phyloP scores from a whole-genome alignment of 768 basidiomycete genomes.

The Neoboletus brunneissimus region DNA sequence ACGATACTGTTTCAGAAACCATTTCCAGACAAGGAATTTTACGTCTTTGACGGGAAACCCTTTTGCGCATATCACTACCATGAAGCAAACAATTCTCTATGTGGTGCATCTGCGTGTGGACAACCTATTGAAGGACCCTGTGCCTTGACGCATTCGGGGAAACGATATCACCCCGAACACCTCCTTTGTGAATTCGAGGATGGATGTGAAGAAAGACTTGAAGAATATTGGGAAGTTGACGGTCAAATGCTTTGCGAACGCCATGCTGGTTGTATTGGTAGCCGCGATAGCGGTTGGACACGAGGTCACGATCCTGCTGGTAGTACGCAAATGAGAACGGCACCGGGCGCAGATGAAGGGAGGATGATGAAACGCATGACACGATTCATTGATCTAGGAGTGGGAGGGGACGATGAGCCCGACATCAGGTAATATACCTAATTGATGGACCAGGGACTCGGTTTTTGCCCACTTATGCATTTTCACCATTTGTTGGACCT shows the following conservation, averaged over 20 bases:
- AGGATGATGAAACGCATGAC: conserved; percentile 77
- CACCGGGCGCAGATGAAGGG: conserved; percentile 33
- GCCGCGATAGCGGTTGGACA: conserved; percentile 24
- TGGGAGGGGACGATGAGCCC: conserved; percentile 27
- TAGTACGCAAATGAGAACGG: conserved; percentile 6
- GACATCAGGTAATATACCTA: conserved; percentile 33
- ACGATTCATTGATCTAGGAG: conserved; percentile 69
- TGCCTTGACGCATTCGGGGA: conserved; percentile 78
- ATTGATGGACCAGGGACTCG: conserved; percentile 18
- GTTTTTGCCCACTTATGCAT: conserved; percentile 6
- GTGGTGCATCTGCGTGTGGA: conserved; percentile 72
- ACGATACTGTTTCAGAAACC: conserved; percentile 54
- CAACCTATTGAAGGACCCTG: conserved; percentile 93
- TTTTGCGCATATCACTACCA: conserved; percentile 93
- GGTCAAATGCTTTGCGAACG: conserved; percentile 83
- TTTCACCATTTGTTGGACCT: conserved; percentile 16
- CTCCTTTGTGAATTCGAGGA: conserved; percentile 74
- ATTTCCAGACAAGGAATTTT: conserved; percentile 90
- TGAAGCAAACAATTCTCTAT: conserved; percentile 86
- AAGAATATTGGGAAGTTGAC: conserved; percentile 90
- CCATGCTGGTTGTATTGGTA: conserved; percentile 49
- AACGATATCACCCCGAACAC: conserved; percentile 86
- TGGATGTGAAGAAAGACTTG: conserved; percentile 53
- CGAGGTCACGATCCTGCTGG: conserved; percentile 13
- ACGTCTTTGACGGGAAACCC: conserved; percentile 87